These are phyloP conservation scores for Naganishia antarctica DNA, from an alignment of 768 basidiomycete species.

Conservation along the genomic window DNA sequence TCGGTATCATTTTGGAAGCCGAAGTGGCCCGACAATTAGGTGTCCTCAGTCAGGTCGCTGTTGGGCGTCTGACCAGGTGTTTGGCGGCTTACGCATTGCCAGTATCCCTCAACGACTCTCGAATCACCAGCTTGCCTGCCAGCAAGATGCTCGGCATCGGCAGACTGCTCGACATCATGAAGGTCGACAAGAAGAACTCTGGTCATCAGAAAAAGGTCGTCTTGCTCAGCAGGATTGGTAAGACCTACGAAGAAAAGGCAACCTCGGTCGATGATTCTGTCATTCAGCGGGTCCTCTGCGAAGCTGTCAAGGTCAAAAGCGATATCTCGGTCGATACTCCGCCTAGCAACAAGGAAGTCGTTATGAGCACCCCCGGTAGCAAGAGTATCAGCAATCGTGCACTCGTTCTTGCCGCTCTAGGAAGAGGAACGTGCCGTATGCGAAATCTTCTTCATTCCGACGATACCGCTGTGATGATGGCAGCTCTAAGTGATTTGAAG, in stretches of 20 bases:
- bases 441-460: constrained; percentile 92
- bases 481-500: constrained; percentile 79
- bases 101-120: constrained; percentile 69
- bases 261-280: constrained; percentile 74
- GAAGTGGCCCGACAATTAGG: constrained; percentile 87
- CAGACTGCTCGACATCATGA: constrained; percentile 85
- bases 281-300: constrained; percentile 74
- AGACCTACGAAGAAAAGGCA: constrained; percentile 85
- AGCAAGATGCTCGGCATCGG: constrained; percentile 66
- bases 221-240: constrained; percentile 81
- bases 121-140: constrained; percentile 68
- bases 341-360: constrained; percentile 49
- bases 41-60: constrained; percentile 80
- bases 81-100: constrained; percentile 89
- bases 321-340: constrained; percentile 59
- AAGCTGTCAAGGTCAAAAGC: constrained; percentile 70
- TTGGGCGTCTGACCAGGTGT: constrained; percentile 81
- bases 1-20: constrained; percentile 95
- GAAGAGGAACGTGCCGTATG: constrained; percentile 76
- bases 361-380: constrained; percentile 90
- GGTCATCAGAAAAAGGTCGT: constrained; percentile 91
- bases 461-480: constrained; percentile 99
- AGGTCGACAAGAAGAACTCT: constrained; percentile 94
- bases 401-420: constrained; percentile 85
- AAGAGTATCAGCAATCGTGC: constrained; percentile 96